Percentiles rank a stretch among this genome's conserved stretches.
These are phyloP conservation scores for Arabidopsis arenosa DNA, from an alignment of 345 rosid species.

Conservation along the genomic window DNA sequence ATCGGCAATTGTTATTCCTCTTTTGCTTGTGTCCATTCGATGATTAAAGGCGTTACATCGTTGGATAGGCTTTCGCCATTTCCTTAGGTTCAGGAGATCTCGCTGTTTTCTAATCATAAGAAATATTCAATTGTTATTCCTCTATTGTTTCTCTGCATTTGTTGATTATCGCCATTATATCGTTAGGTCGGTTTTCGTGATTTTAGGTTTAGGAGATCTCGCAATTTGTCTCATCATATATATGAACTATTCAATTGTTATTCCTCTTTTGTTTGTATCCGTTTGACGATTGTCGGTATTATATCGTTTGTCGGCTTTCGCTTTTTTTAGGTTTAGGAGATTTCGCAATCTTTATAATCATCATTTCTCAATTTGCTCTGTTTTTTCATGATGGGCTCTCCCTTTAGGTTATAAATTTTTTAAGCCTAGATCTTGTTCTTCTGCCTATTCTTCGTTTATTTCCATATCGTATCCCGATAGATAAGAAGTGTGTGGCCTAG, in stretches of 20 bases:
- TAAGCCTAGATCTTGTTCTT: slow-evolving; percentile 6
- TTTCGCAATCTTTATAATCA: background rate
- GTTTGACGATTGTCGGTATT: background rate
- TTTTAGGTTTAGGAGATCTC: slow-evolving; percentile 6
- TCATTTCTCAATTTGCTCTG: background rate
- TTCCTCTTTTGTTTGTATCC: background rate
- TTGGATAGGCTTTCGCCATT: background rate
- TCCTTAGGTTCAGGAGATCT: background rate
- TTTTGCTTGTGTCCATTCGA: background rate
- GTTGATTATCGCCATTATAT: background rate
- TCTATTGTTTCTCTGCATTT: background rate
- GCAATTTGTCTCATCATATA: background rate
- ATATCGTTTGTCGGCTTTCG: background rate
- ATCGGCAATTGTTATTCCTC: background rate
- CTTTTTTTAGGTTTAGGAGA: background rate
- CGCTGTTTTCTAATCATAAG: background rate
- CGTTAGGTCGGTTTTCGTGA: background rate
- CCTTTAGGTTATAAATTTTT: background rate
- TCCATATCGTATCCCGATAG: background rate
- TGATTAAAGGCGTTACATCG: background rate
- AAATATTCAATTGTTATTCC: background rate
- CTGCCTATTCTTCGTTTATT: background rate
- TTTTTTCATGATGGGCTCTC: background rate
- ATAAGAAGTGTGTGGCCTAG: slow-evolving; percentile 14
- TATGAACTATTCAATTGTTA: background rate